phyloP scores from a whole-genome alignment of 1,284 basidiomycete genomes.

The Leucoagaricus sp. region DNA sequence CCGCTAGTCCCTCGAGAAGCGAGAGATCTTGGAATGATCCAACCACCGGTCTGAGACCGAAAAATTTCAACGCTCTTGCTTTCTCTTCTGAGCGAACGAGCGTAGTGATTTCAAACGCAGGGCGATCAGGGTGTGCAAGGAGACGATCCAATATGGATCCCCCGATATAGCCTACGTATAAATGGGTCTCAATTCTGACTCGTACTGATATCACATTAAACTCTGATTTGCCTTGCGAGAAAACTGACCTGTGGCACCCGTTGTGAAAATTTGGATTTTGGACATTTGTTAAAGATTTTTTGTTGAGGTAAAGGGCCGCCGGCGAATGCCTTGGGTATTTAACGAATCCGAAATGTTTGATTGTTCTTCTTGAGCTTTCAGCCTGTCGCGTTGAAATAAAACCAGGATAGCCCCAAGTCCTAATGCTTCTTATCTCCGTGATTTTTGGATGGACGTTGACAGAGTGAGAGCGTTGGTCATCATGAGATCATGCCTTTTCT shows the following conservation, averaged over 20 bases:
- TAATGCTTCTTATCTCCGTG: too few species aligned
- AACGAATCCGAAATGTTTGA: too few species aligned
- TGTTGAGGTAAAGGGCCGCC: too few species aligned
- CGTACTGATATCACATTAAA: background rate
- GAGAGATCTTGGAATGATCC: slow-evolving; percentile 38
- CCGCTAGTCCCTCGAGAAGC: slow-evolving; percentile 36
- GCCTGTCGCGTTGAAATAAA: too few species aligned
- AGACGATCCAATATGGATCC: slow-evolving; percentile 49
- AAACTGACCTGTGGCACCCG: slow-evolving; percentile 13
- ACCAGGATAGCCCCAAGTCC: too few species aligned
- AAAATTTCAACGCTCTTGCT: slow-evolving; percentile 33
- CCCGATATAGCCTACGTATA: slow-evolving; percentile 53
- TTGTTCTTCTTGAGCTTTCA: too few species aligned
- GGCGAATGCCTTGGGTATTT: too few species aligned
- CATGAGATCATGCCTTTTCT: too few species aligned
- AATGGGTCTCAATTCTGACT: background rate
- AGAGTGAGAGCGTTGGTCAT: too few species aligned
- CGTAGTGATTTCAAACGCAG: slow-evolving; percentile 41
- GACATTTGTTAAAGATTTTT: too few species aligned
- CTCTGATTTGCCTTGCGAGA: background rate
- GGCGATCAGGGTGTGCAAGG: slow-evolving; percentile 39
- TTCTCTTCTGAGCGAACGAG: slow-evolving; percentile 44
- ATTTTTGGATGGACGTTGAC: too few species aligned
- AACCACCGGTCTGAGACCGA: slow-evolving; percentile 40
- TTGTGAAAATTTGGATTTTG: slow-evolving; percentile 11